Evolutionary conservation across 257 asterid genomes (phyloP).

Genomic region (Jacaranda copaia): DNA sequence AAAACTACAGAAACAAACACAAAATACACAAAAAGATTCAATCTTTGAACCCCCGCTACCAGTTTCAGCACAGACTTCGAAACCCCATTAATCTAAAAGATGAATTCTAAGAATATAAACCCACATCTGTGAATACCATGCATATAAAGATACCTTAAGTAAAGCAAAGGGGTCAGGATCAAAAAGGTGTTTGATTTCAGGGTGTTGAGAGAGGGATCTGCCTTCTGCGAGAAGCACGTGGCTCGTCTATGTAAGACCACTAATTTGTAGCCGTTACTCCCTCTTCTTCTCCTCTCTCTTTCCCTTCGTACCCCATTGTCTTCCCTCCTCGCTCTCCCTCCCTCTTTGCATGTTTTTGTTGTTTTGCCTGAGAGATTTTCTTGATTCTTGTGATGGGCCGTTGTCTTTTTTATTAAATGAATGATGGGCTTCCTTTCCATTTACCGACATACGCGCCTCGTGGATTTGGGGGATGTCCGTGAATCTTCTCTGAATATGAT

Average conservation of each 20-base stretch:
- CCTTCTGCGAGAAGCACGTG: conserved; percentile 87
- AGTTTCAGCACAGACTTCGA: conserved; percentile 18
- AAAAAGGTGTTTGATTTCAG: conserved; percentile 80
- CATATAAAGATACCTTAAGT: conserved; percentile 60
- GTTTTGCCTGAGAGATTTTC: conserved; percentile 4
- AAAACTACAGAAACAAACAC: background rate
- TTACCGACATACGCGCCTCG: background rate
- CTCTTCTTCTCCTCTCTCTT: conserved; percentile 53
- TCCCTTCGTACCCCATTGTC: conserved; percentile 59
- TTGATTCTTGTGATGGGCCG: conserved; percentile 6
- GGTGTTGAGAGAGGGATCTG: conserved; percentile 92
- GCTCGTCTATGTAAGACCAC: conserved; percentile 97
- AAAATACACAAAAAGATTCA: background rate
- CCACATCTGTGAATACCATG: background rate
- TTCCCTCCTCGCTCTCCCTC: conserved; percentile 25
- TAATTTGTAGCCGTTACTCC: conserved; percentile 80
- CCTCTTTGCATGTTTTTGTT: background rate
- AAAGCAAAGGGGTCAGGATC: conserved; percentile 93
- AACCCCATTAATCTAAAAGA: background rate
- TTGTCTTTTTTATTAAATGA: background rate
- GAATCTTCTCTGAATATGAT: background rate
- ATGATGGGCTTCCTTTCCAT: background rate
- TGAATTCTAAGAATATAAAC: background rate
- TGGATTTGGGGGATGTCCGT: conserved; percentile 12
- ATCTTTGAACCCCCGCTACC: conserved; percentile 12